These are phyloP conservation scores for Oryza officinalis DNA, from an alignment of 176 grass and related monocot genomes.

Conservation along the genomic window DNA sequence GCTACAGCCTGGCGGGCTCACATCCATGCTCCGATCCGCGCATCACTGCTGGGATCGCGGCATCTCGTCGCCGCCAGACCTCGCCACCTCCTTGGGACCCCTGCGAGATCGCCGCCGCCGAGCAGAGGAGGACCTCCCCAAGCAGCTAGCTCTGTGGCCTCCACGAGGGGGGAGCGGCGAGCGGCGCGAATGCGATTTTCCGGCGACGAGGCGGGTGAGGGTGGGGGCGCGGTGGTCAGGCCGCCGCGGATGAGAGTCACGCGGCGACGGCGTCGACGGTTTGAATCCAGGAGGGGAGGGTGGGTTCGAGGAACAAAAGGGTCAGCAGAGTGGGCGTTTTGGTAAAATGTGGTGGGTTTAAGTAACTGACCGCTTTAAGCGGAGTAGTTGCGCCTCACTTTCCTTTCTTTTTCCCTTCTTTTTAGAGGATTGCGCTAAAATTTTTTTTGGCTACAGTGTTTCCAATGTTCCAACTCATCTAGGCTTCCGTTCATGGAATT, in stretches of 20 bases:
- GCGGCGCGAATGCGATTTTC: slow-evolving; percentile 8
- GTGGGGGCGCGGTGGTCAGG: neutral
- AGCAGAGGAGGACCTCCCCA: neutral
- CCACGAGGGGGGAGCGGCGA: neutral
- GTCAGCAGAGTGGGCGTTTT: slow-evolving; percentile 46
- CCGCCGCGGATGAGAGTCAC: slow-evolving; percentile 41
- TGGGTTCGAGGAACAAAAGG: slow-evolving; percentile 1
- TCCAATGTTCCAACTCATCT: neutral
- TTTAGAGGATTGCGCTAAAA: neutral
- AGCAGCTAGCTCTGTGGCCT: slow-evolving; percentile 9
- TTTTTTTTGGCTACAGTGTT: neutral
- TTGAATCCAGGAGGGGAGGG: slow-evolving; percentile 44
- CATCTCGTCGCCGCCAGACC: slow-evolving; percentile 32
- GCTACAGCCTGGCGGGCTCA: slow-evolving; percentile 44
- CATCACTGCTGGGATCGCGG: slow-evolving; percentile 44
- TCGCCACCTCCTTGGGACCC: slow-evolving; percentile 37
- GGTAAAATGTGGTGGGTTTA: slow-evolving; percentile 38
- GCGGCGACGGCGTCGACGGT: slow-evolving; percentile 51
- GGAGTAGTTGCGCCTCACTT: neutral
- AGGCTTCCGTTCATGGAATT: too few species aligned
- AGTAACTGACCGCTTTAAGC: slow-evolving; percentile 31
- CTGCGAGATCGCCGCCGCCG: slow-evolving; percentile 16
- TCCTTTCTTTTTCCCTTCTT: neutral
- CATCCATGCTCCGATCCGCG: slow-evolving; percentile 62
- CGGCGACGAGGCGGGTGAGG: neutral